A percentile compares a stretch with the other conserved stretches of the same genome.
These are phyloP conservation scores for Suillus luteus DNA, from an alignment of 768 basidiomycete species.

Conservation along the genomic window DNA sequence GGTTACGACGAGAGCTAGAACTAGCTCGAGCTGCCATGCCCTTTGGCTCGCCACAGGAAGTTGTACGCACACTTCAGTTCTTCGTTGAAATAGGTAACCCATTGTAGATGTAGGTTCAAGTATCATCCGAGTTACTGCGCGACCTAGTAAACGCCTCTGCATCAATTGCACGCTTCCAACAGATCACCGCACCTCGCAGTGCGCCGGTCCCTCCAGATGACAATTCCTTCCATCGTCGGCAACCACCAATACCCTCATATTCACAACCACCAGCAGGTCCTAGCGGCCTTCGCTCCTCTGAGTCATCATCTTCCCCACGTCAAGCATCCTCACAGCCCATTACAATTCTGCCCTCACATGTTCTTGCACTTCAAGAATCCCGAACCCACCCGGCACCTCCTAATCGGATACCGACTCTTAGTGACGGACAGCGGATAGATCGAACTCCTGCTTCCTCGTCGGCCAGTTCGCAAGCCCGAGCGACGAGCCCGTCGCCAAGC, in stretches of 20 bases:
- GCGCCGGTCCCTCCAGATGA: slow-evolving; percentile 17
- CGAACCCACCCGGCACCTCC: not conserved
- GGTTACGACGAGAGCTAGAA: slow-evolving; percentile 51
- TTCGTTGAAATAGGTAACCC: slow-evolving; percentile 2
- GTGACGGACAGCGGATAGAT: not conserved
- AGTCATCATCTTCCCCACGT: slow-evolving; percentile 30
- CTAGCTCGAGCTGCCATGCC: slow-evolving; percentile 43
- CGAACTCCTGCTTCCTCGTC: not conserved
- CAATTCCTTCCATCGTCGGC: not conserved
- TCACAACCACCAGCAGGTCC: slow-evolving; percentile 15
- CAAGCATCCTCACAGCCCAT: slow-evolving; percentile 19
- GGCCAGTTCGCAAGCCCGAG: not conserved
- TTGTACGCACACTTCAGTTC: slow-evolving; percentile 25
- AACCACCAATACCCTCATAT: slow-evolving; percentile 12
- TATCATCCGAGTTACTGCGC: slow-evolving; percentile 53
- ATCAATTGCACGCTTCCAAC: slow-evolving; percentile 57
- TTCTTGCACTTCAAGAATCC: not conserved
- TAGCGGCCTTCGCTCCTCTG: slow-evolving; percentile 23
- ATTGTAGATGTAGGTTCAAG: slow-evolving; percentile 42
- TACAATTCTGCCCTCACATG: not conserved
- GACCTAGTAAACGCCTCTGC: slow-evolving; percentile 46
- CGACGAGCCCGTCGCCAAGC: slow-evolving; percentile 28
- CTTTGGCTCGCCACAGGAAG: slow-evolving; percentile 28
- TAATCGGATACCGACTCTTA: not conserved
- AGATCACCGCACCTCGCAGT: slow-evolving; percentile 42